Conservation (phyloP, 2,329 filamentous ascomycete species). For the Capronia epimyces region DNA sequence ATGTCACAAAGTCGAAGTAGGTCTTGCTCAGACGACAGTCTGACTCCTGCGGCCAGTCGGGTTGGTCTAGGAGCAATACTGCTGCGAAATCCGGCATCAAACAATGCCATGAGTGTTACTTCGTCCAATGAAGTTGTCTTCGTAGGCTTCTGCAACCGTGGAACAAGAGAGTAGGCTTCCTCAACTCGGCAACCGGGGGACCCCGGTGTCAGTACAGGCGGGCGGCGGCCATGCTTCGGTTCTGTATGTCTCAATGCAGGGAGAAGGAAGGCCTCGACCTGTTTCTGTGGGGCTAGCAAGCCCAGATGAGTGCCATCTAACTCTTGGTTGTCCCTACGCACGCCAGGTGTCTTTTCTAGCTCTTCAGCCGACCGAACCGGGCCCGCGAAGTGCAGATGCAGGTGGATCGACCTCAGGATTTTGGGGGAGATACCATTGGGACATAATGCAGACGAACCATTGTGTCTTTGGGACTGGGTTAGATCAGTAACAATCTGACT, state of each 20-base stretch:
- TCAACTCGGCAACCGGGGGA: too few species aligned
- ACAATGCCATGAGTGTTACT: constrained; percentile 8
- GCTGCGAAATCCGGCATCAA: constrained; percentile 17
- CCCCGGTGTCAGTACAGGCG: too few species aligned
- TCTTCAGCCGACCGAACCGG: background rate
- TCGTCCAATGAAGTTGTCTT: constrained; percentile 6
- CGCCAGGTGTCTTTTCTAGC: background rate
- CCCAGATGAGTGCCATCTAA: too few species aligned
- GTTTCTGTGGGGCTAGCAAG: too few species aligned
- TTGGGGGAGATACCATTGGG: constrained; percentile 1
- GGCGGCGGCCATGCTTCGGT: too few species aligned
- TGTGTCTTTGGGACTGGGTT: constrained; percentile 6
- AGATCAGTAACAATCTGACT: constrained; percentile 2
- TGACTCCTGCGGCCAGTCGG: constrained; percentile 11
- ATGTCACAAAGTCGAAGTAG: constrained; percentile 11
- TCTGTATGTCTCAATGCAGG: too few species aligned
- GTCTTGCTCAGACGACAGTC: background rate
- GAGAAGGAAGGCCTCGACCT: too few species aligned
- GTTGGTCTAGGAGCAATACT: constrained; percentile 13
- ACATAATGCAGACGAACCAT: constrained; percentile 4
- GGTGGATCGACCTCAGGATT: constrained; percentile 1
- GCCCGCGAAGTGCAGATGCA: constrained; percentile 5
- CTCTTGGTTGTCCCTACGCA: too few species aligned
- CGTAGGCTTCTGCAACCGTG: background rate
- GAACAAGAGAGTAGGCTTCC: too few species aligned